phyloP scores from a whole-genome alignment of 2,329 filamentous ascomycete genomes.

The Alternaria gaisen region DNA sequence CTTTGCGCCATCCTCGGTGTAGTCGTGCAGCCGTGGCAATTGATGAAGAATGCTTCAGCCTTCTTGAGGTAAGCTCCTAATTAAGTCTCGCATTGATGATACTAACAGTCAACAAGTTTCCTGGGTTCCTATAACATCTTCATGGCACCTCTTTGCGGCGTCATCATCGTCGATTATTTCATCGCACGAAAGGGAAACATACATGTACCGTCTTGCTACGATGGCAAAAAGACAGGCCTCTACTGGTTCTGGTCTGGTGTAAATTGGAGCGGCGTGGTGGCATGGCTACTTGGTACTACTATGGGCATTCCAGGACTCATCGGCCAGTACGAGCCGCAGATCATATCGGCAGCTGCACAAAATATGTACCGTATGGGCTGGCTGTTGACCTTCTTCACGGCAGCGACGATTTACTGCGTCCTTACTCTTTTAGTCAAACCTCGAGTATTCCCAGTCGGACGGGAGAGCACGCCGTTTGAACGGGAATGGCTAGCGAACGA shows the following conservation, averaged over 20 bases:
- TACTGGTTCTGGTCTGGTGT: constrained; percentile 46
- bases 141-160: constrained; percentile 46
- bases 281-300: constrained; percentile 41
- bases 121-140: constrained; percentile 46
- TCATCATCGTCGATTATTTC: constrained; percentile 53
- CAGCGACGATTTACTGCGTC: constrained; percentile 37
- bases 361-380: constrained; percentile 51
- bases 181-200: constrained; percentile 53
- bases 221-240: constrained; percentile 27
- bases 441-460: constrained; percentile 28
- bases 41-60: constrained; percentile 52
- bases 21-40: constrained; percentile 54
- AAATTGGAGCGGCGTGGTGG: constrained; percentile 45
- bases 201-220: constrained; percentile 52
- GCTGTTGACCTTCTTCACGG: constrained; percentile 44
- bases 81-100: too few species aligned
- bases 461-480: constrained; percentile 24
- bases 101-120: constrained; percentile 5
- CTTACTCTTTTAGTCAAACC: constrained; percentile 28
- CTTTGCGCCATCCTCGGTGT: constrained; percentile 51
- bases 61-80: constrained; percentile 43
- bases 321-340: constrained; percentile 41
- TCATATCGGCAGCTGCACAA: constrained; percentile 43
- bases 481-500: constrained; percentile 39
- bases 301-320: constrained; percentile 49